Evolutionary conservation across 2,329 filamentous ascomycete genomes (phyloP), one percentile per base, ranked within the genome.

Genomic region (Talaromyces sp.): DNA sequence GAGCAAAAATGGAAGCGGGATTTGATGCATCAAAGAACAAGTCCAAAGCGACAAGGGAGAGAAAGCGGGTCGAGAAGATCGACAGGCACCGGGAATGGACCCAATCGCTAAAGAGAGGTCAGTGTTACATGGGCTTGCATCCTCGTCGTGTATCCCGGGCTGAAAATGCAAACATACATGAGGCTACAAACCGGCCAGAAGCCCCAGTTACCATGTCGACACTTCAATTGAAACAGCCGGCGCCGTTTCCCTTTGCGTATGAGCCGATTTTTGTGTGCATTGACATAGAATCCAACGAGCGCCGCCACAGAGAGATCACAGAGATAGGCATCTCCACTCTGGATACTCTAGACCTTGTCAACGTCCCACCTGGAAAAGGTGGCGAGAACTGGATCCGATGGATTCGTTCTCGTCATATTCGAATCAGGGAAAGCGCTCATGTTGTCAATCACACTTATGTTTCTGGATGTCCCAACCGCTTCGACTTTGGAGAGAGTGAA

Each of bases 281-380:
- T 52, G 95, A 99, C 68, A 79, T 95, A 34, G 95, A 99, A 74
- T 87, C 89, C 1, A 91, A 88, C 62, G 95, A 99, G 73, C 76
- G 78, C 27, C 80, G 85, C 52, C 84, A 86, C 12, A 78, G 82
- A 36, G 79, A 85, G 12, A 83, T 98, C 62, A 96, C 93, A 0
- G 95, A 99, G 74, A 82, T 99, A 44, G 95, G 95, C 0, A 81
- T 99, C 47, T 88, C 91, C 1, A 87, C 88, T 2, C 80, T 98
- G 0, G 92, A 98, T 72, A 92, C 89, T 0, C 73, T 77, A 23
- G 81, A 85, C 57, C 74, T 92, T 27, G 68, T 75, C 1, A 76
- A 73, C 7, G 64, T 87, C 0, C 69, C 84, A 0, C 89, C 90
- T 2, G 90, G 90, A 0, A 68, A 78, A 2, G 75, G 79, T 30